Base-by-base conservation (phyloP, 106 monocot species). In the Apostasia ramifera region DNA sequence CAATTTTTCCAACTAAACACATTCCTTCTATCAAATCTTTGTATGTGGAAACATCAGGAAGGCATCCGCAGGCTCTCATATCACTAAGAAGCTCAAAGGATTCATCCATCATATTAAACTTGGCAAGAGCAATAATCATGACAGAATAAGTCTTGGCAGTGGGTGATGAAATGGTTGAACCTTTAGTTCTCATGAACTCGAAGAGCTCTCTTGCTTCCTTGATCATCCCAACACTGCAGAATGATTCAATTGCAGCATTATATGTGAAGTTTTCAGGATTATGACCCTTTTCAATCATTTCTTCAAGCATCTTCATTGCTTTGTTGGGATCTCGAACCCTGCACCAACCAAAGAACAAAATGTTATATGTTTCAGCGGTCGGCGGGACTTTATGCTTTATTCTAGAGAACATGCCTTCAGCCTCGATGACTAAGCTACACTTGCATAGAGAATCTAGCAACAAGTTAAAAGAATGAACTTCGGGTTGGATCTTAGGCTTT, bases 311-410 rank as follows among this genome's bases (percentile, higher is more conserved):
- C 60, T 86, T 80, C 87, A 99, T 99, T 4, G 90, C 98, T 53
- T 80, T 85, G 52, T 73, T 66, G 0, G 98, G 93, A 61, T 93
- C 78, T 53, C 80, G 72, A 10, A 86, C 83, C n/a, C 98, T 74
- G 61, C 98, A 99, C 93, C 98, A 99, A 45, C 98, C 93, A 40
- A 99, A 99, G 64, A 99, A 99, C 73, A 99, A 56, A 65, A 88
- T 87, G 6, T 82, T 90, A 66, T 85, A 99, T 1, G 93, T 99
- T 51, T 88, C 79, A 0, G 87, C 77, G 77, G 90, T 85, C 0
- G 85, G 90, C 1, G 9, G 40, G 2, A 99, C 52, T 81, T 80
- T 93, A 2, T 67, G 81, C 80, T 99, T 99, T 39, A 99, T 61
- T 11, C 85, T 72, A 68, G 78, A 70, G 51, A 93, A 79, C 74